These are phyloP conservation scores for Dothiorella sarmentorum DNA, from an alignment of 2,329 filamentous ascomycete species.

Conservation along the genomic window DNA sequence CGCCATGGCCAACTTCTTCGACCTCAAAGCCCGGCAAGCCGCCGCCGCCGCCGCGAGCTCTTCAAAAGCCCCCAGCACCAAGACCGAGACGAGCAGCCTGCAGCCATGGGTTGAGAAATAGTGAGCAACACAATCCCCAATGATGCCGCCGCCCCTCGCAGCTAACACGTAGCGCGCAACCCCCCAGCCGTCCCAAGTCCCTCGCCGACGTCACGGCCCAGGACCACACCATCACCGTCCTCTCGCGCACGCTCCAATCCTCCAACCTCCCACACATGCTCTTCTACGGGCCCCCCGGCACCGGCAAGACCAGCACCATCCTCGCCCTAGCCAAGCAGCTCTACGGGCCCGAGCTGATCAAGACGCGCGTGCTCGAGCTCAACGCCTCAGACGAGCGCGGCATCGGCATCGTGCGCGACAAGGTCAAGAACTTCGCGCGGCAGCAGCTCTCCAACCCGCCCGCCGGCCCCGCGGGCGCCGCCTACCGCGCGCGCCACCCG, in stretches of 20 bases:
- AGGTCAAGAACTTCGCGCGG: constrained; percentile 96
- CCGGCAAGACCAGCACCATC: constrained; percentile 96
- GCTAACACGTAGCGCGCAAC: background rate
- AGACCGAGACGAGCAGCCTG: constrained; percentile 61
- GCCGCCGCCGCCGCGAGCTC: constrained; percentile 67
- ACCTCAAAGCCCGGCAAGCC: constrained; percentile 80
- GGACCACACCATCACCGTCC: constrained; percentile 91
- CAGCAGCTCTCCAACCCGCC: constrained; percentile 87
- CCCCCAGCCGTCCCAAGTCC: constrained; percentile 79
- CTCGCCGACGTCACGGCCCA: constrained; percentile 94
- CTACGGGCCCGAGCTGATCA: constrained; percentile 91
- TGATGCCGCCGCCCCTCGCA: background rate
- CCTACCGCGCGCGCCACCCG: constrained; percentile 67
- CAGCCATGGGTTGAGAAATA: constrained; percentile 99
- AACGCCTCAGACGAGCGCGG: constrained; percentile 99
- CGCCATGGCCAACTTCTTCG: constrained; percentile 87
- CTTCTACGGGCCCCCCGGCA: constrained; percentile 96
- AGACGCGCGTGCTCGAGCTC: constrained; percentile 92
- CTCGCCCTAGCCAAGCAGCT: constrained; percentile 96
- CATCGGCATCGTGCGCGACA: constrained; percentile 93
- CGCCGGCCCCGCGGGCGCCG: constrained; percentile 57
- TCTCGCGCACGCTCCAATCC: constrained; percentile 88
- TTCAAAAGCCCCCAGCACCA: constrained; percentile 60
- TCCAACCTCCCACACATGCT: constrained; percentile 99
- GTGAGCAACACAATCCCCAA: constrained; percentile 47